Conservation (phyloP, 306 rosid genomes). For the cucumber (Cucumis sativus) region Cucumber_9930_V3 NC_026657.2:33652001-33652500, state of each 20-base stretch:
- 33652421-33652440: not conserved
- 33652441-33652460: not conserved
- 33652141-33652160: not conserved
- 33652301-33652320: not conserved
- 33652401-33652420: not conserved
- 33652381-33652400: not conserved
- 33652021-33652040: conserved; percentile 9
- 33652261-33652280: conserved; percentile 1
- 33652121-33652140: not conserved
- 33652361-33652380: not conserved
- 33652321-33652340: conserved; percentile 8
- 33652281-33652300: conserved; percentile 4
- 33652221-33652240: not conserved
- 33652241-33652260: conserved; percentile 3
- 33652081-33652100: not conserved
- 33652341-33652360: not conserved
- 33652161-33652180: conserved; percentile 14
- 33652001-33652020: not conserved
- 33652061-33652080: not conserved
- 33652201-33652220: conserved; percentile 12
- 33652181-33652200: not conserved
- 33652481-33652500: not conserved
- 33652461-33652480: not conserved
- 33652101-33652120: not conserved
- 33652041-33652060: conserved; percentile 11